phyloP scores from a whole-genome alignment of 108 stramenopile genomes.

The Nannochloropsis gaditana region DNA sequence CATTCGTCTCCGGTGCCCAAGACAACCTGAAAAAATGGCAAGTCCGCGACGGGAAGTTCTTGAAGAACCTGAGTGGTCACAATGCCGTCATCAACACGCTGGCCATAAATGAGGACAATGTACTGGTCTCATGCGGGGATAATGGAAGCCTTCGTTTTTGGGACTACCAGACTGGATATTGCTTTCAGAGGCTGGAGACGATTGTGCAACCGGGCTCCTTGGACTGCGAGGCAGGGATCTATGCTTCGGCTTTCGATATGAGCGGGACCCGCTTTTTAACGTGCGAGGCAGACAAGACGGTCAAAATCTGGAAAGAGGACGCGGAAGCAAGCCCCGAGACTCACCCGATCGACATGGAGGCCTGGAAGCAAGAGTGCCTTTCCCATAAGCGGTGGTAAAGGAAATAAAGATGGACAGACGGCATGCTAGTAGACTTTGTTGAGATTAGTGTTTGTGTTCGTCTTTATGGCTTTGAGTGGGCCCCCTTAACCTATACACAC shows the following conservation, averaged over 20 bases:
- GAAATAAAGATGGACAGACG: neutral
- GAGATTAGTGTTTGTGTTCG: neutral
- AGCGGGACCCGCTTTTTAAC: constrained; percentile 93
- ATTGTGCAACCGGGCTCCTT: constrained; percentile 94
- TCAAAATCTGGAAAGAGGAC: constrained; percentile 98
- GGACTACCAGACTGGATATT: constrained; percentile 94
- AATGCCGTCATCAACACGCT: constrained; percentile 86
- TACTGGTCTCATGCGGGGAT: constrained; percentile 89
- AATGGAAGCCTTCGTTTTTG: constrained; percentile 92
- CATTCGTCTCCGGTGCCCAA: constrained; percentile 88
- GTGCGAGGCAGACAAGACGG: constrained; percentile 96
- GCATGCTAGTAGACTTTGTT: neutral
- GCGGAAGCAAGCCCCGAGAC: constrained; percentile 75
- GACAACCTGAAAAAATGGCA: constrained; percentile 96
- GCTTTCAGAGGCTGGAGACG: constrained; percentile 65
- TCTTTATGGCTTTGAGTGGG: neutral
- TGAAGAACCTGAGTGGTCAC: constrained; percentile 85
- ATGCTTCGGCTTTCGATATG: constrained; percentile 82
- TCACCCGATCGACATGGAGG: constrained; percentile 90
- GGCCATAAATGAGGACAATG: constrained; percentile 91
- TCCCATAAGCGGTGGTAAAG: constrained; percentile 52
- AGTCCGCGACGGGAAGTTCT: constrained; percentile 76
- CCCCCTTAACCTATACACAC: neutral
- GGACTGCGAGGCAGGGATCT: constrained; percentile 94
- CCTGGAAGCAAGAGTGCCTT: constrained; percentile 84